A percentile compares a stretch with the other conserved stretches of the same genome.
phyloP scores from a whole-genome alignment of 2,329 filamentous ascomycete genomes.

The Epichloe elymi region DNA sequence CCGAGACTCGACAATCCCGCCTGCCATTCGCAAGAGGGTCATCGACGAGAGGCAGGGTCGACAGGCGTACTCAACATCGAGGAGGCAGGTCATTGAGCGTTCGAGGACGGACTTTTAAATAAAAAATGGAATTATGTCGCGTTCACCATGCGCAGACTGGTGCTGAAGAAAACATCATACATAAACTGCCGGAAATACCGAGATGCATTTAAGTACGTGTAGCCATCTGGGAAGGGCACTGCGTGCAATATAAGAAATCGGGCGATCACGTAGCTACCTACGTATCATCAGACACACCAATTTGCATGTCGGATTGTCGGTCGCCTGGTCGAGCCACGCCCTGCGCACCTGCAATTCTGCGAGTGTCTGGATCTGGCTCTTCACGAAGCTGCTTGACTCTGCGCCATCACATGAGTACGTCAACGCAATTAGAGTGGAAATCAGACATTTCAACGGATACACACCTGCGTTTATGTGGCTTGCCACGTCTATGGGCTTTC shows the following conservation, averaged over 20 bases:
- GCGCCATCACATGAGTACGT: background rate
- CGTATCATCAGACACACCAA: background rate
- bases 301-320: constrained; percentile 1
- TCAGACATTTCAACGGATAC: background rate
- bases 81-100: constrained; percentile 33
- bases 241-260: background rate
- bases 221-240: background rate
- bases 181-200: background rate
- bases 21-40: constrained; percentile 32
- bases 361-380: constrained; percentile 75
- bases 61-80: constrained; percentile 21
- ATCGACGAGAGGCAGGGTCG: constrained; percentile 18
- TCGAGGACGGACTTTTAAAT: constrained; percentile 33
- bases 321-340: constrained; percentile 62
- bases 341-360: constrained; percentile 74
- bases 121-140: constrained; percentile 10
- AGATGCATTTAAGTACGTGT: background rate
- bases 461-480: constrained; percentile 80
- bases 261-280: background rate
- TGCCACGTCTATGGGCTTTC: constrained; percentile 64
- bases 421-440: background rate
- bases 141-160: background rate
- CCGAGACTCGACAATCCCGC: constrained; percentile 32
- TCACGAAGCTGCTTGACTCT: constrained; percentile 74
- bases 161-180: too few species aligned